Evolutionary conservation across 805 yeast genomes (phyloP).

Genomic region (Candida broadrunensis): DNA sequence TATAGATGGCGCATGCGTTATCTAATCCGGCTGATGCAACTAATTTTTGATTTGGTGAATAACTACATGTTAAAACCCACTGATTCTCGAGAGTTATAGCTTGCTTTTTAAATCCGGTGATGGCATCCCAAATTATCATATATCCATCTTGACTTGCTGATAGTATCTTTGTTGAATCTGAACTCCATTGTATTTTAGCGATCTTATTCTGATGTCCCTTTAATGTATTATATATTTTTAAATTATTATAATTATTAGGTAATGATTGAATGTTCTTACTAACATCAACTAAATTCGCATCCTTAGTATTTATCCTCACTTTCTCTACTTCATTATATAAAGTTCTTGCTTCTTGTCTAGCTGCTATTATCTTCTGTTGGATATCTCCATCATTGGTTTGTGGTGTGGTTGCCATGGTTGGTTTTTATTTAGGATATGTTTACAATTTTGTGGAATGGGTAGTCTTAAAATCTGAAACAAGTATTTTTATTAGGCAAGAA

Average conservation of each 20-base stretch:
- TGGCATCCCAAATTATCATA: slow-evolving; percentile 78
- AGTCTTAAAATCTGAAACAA: not conserved
- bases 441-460: no score
- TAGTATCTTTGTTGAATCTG: slow-evolving; percentile 55
- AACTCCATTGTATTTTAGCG: slow-evolving; percentile 65
- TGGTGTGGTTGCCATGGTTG: not conserved
- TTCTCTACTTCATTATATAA: slow-evolving; percentile 50
- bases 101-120: slow-evolving; percentile 64
- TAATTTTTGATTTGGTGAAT: slow-evolving; percentile 60
- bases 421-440: not conserved
- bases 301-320: slow-evolving; percentile 40
- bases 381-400: not conserved
- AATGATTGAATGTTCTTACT: slow-evolving; percentile 30
- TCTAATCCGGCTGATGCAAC: slow-evolving; percentile 84
- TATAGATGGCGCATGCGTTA: slow-evolving; percentile 72
- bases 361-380: slow-evolving; percentile 16
- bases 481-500: no score
- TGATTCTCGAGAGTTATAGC: slow-evolving; percentile 72
- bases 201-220: slow-evolving; percentile 75
- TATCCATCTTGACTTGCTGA: slow-evolving; percentile 87
- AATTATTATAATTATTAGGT: slow-evolving; percentile 20
- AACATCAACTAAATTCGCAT: slow-evolving; percentile 43
- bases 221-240: slow-evolving; percentile 36
- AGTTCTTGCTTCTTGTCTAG: slow-evolving; percentile 44
- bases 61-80: slow-evolving; percentile 77